Base-by-base conservation (phyloP, 257 asterid genomes). In the Solanum commersonii region DNA sequence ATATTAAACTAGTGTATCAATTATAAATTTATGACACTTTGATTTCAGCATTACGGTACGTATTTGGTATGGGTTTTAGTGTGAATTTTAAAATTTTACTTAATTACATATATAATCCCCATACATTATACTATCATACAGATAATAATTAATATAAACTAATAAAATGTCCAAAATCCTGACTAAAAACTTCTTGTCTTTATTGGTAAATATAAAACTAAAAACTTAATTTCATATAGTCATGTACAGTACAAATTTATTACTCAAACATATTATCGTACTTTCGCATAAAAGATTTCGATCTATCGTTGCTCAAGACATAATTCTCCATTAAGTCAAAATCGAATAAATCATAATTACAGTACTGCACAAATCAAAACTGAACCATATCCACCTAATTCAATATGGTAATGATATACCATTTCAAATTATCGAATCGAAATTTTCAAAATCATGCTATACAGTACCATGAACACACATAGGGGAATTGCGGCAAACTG, bases 401-500 rank as follows among this genome's bases (percentile, higher is more conserved):
- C 74, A 5, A 25, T 67, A 13, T 0, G 40, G 79, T 71, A 33
- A 71, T 15, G 18, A 29, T 31, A 70, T 18, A 70, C 5, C 37
- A 29, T 70, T 71, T 33, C 4, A 0, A 71, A 72, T 70, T 73
- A 73, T 7, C 9, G 0, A 35, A 35, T 0, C 31, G 16, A 35
- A 74, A 35, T 37, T 37, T 74, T 35, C 15, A 74, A 35, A 74
- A 23, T 7, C 52, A 74, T 74, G 37, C 22, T 0, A 74, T 35
- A 74, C 49, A 0, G 9, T 22, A 1, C 31, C 29, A 74, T 74
- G 82, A 74, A 74, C 20, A 74, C 52, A 83, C 76, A 82, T 67
- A 31, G 94, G 95, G 5, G 90, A 85, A 35, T 88, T 90, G 86
- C 95, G 85, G 70, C 96, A 94, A 84, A 94, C 91, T 2, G 94